phyloP scores from a whole-genome alignment of 345 rosid species.

The Eucalyptus urophylla region DNA sequence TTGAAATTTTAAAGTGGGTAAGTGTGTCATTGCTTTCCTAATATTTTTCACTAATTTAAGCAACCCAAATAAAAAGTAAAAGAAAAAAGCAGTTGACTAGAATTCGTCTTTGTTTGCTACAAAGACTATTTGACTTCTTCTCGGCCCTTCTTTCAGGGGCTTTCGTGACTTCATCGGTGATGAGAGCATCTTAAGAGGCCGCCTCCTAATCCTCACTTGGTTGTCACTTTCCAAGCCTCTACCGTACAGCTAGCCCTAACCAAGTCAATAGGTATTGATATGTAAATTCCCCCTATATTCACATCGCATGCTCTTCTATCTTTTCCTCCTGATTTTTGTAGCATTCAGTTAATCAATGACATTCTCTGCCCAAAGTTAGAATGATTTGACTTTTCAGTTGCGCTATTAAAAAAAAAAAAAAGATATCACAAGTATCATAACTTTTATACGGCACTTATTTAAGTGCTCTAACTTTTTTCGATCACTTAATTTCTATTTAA shows the following conservation, averaged over 20 bases:
- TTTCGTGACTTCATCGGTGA: neutral
- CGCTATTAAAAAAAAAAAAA: rapidly evolving
- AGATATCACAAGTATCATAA: too few relatives aligned
- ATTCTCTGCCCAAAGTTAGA: neutral
- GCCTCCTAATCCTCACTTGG: neutral
- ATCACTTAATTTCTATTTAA: too few relatives aligned
- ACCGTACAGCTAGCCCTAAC: neutral
- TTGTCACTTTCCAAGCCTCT: neutral
- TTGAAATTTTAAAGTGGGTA: neutral
- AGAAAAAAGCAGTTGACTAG: neutral
- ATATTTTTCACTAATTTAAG: neutral
- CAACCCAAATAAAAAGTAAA: neutral
- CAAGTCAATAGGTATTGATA: neutral
- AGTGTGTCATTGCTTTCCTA: neutral
- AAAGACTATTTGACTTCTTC: neutral
- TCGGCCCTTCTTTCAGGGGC: neutral
- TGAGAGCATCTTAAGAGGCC: neutral
- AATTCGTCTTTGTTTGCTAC: neutral
- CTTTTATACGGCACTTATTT: rapidly evolving
- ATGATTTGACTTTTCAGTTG: neutral
- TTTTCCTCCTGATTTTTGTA: neutral
- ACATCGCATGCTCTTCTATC: neutral
- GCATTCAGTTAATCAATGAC: neutral
- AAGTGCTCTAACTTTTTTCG: rapidly evolving
- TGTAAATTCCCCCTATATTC: neutral